phyloP scores from a whole-genome alignment of 345 rosid genomes.

The Salix purpurea region DNA sequence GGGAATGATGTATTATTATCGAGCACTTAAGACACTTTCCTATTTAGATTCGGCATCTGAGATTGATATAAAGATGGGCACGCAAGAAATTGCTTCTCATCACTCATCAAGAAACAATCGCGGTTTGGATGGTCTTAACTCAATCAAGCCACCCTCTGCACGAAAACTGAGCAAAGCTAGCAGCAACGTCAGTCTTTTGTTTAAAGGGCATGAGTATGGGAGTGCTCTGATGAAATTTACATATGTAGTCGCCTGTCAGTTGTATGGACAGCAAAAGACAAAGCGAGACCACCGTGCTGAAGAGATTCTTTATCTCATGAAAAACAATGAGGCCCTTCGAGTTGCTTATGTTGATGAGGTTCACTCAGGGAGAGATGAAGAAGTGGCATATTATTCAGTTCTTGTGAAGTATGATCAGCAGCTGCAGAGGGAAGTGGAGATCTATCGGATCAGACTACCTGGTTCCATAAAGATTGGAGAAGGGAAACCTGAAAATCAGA shows the following conservation, averaged over 20 bases:
- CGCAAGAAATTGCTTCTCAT: slow-evolving; percentile 43
- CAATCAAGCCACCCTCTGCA: slow-evolving; percentile 23
- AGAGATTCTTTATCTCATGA: slow-evolving; percentile 66
- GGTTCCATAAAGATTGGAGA: slow-evolving; percentile 88
- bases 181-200: slow-evolving; percentile 59
- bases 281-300: slow-evolving; percentile 71
- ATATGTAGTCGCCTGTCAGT: slow-evolving; percentile 78
- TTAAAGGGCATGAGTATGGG: slow-evolving; percentile 82
- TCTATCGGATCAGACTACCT: slow-evolving; percentile 79
- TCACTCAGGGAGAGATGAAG: slow-evolving; percentile 47
- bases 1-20: slow-evolving; percentile 91
- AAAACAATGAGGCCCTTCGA: slow-evolving; percentile 77
- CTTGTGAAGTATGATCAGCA: slow-evolving; percentile 74
- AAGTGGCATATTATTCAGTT: slow-evolving; percentile 67
- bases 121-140: slow-evolving; percentile 20
- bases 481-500: slow-evolving; percentile 97
- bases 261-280: slow-evolving; percentile 73
- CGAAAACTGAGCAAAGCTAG: slow-evolving; percentile 39
- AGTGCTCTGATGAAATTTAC: slow-evolving; percentile 80
- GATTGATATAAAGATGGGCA: slow-evolving; percentile 66
- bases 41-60: slow-evolving; percentile 88
- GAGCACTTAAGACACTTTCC: slow-evolving; percentile 81
- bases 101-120: slow-evolving; percentile 29
- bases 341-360: slow-evolving; percentile 88
- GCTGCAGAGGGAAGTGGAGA: slow-evolving; percentile 73